Base-by-base conservation (phyloP, 2,329 filamentous ascomycete genomes). In the Periconia sp. region DNA sequence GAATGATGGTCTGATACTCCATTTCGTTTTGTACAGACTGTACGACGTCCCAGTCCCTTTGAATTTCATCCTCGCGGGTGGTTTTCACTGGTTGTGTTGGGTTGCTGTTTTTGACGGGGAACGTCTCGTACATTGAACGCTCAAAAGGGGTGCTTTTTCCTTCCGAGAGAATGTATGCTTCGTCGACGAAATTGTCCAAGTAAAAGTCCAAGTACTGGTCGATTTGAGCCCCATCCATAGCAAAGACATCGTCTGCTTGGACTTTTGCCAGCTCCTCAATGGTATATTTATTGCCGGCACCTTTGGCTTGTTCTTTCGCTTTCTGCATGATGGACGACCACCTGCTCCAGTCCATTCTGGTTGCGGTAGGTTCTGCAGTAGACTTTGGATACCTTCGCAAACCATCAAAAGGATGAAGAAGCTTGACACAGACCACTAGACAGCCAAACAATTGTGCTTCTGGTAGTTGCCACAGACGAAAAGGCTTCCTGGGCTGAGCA, bases 161-260 rank as follows among this genome's bases (percentile, higher is more conserved):
- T 11, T 67, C 62, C 19, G 63, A 63, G 31, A 73, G 68, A 13
- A 70, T 62, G 15, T 72, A 62, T 48, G 74, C 70, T 52, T 81
- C 77, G 56, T 79, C 77, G 44, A 84, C 72, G 78, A 85, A 90
- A 43, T 81, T 87, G 53, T 81, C 79, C 66, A 61, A 85, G 68
- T 89, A 92, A 86, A 89, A 94, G 71, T 91, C 84, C 72, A 95
- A 79, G 65, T 92, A 93, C 54, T 88, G 82, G 63, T 92, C 89
- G 37, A 93, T 75, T 57, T 88, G 81, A 19, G 80, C 74, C 6
- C 79, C 74, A 2, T 76, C 78, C 83, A 92, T 86, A 1, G 76
- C 70, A 41, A 86, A 79, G 9, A 90, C 81, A 60, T 91, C 82
- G 3, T 77, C 74, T 51, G 89, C 86, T 6, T 78, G 82, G 19